Base-by-base conservation (phyloP, 495 filamentous ascomycete genomes). In the Amniculicola lignicola region DNA sequence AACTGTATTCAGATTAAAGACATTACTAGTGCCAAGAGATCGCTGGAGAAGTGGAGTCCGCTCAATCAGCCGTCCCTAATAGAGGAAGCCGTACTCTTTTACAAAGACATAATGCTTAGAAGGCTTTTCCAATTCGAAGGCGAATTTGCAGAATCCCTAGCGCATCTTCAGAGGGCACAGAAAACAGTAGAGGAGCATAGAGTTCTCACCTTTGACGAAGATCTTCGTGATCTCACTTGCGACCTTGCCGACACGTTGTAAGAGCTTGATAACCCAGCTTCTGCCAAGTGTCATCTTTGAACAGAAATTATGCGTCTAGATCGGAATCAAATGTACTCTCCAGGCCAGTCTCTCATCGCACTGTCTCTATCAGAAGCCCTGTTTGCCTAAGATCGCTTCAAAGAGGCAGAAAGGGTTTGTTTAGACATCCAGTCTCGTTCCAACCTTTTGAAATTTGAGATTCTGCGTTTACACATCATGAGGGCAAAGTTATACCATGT, bases 161-260 rank as follows among this genome's bases (percentile, higher is more conserved):
- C 25, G 42, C 42, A 46, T 46, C 42, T 46, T 25, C 5, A 46
- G 19, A 22, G 25, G 42, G 10, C 42, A 22, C 42, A 22, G n/a
- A 25, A 46, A 6, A 22, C 7, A 29, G 42, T 16, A 25, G 42
- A 46, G 21, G 25, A 46, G 42, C 9, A 22, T 25, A 25, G 25
- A 18, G 10, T 14, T 6, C 42, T 46, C 16, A 11, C 6, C 19
- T 46, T 46, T 24, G 42, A 46, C 16, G 25, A 46, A 46, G 42
- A 46, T 18, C 42, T 46, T 29, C 42, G 42, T 14, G 42, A 46
- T 46, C 19, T 46, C 25, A 46, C 42, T 16, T 46, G 42, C 21
- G 42, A 46, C 6, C 42, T 46, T 24, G 42, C 42, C 16, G 19
- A 46, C 25, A 46, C 42, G 25, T 16, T 46, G 6, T 22, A 22